Evolutionary conservation across 163 green algal genomes (phyloP).

Genomic region (Dunaliella salina): DNA sequence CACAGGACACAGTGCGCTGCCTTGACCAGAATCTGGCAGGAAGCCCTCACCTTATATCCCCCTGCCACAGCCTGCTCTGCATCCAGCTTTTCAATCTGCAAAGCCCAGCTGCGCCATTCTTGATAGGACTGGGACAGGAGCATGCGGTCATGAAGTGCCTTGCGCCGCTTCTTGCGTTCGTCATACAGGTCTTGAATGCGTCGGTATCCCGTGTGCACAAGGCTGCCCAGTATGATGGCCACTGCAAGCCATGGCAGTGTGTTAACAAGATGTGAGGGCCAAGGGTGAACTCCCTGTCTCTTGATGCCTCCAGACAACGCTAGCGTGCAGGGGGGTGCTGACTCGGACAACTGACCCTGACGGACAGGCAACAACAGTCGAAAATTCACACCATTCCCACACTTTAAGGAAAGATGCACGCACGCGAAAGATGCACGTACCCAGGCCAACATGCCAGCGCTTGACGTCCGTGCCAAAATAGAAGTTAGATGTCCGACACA

Average conservation of each 20-base stretch:
- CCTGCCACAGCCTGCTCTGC: conserved; percentile 16
- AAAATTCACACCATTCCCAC: neutral
- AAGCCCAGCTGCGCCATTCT: conserved; percentile 65
- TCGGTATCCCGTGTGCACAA: conserved; percentile 24
- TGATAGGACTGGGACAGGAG: conserved; percentile 50
- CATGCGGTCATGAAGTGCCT: conserved; percentile 37
- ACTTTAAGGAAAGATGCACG: too few relatives aligned
- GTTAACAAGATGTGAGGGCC: neutral
- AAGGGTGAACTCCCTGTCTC: too few relatives aligned
- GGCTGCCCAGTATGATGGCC: conserved; percentile 21
- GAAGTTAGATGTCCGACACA: conserved; percentile 18
- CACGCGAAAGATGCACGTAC: conserved; percentile 13
- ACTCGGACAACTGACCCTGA: neutral
- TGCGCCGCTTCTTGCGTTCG: conserved; percentile 22
- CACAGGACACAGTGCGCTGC: too few relatives aligned
- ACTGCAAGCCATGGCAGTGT: conserved; percentile 17
- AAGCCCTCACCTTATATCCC: too few relatives aligned
- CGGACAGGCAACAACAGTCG: neutral
- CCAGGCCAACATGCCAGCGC: conserved; percentile 45
- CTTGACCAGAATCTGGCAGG: too few relatives aligned
- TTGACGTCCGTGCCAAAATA: conserved; percentile 38
- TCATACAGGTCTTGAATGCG: conserved; percentile 40
- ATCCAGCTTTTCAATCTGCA: conserved; percentile 66
- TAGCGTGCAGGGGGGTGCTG: neutral
- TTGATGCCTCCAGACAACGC: too few relatives aligned